Evolutionary conservation across 768 basidiomycete species (phyloP).

Genomic region (Melanogaster broomeanus): DNA sequence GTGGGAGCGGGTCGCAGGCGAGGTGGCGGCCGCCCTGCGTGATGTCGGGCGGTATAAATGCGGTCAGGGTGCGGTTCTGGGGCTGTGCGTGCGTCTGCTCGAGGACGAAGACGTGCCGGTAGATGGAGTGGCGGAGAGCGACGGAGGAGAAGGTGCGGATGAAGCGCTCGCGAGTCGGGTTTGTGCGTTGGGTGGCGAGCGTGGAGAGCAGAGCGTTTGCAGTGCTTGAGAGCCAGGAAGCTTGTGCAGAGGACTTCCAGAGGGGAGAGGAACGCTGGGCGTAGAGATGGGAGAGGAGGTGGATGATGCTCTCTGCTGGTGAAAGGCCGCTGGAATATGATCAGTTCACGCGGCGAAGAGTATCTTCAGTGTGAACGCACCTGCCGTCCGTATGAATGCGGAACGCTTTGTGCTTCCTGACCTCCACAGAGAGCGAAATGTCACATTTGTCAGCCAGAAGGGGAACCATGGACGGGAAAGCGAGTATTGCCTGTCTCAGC

Average conservation of each 20-base stretch:
- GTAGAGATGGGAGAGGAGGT: constrained; percentile 89
- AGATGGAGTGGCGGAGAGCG: constrained; percentile 52
- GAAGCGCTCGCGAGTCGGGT: constrained; percentile 29
- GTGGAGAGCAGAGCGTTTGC: constrained; percentile 40
- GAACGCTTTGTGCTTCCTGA: constrained; percentile 64
- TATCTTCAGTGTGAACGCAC: constrained; percentile 39
- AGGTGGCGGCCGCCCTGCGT: constrained; percentile 52
- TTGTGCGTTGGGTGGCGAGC: constrained; percentile 33
- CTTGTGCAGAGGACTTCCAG: constrained; percentile 75
- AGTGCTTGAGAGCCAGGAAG: constrained; percentile 71
- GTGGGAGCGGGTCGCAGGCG: constrained; percentile 88
- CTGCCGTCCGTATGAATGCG: constrained; percentile 66
- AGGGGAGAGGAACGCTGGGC: constrained; percentile 71
- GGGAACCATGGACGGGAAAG: constrained; percentile 81
- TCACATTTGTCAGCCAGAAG: constrained; percentile 88
- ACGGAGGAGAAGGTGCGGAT: constrained; percentile 41
- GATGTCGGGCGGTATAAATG: constrained; percentile 69
- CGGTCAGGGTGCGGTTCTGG: constrained; percentile 49
- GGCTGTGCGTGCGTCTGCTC: constrained; percentile 52
- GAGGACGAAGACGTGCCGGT: constrained; percentile 78
- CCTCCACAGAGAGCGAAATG: constrained; percentile 54
- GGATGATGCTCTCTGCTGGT: constrained; percentile 49
- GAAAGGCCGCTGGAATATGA: constrained; percentile 34
- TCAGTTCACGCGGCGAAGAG: constrained; percentile 4
- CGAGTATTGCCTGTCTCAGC: constrained; percentile 68